Evolutionary conservation across 2,329 filamentous ascomycete genomes (phyloP), one percentile per base, ranked within the genome.

Genomic region (Pyricularia pennisetigena): DNA sequence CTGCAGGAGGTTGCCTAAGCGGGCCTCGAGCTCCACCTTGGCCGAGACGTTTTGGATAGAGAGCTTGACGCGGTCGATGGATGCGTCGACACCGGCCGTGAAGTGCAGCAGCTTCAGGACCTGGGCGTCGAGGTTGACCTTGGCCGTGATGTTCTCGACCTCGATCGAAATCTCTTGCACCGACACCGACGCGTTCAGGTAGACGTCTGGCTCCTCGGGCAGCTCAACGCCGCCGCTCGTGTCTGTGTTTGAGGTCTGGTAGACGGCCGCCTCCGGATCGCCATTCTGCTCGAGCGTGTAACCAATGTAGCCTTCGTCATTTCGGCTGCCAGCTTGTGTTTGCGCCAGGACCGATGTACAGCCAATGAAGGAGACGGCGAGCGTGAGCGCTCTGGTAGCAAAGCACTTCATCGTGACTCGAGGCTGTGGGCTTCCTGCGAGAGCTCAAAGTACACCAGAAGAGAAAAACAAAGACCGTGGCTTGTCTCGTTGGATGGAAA

Each of bases 41-140:
- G 86, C 86, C 32, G 78, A 82, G 68, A 88, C 82, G 70, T 88
- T 85, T 73, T 87, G 81, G 73, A 88, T 88, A 20, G 78, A 78
- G 12, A 88, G 79, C 61, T 79, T 75, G 63, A 89, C 86, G 65
- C 82, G 79, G 72, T 86, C 82, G 77, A 88, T 85, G 66, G 80
- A 83, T 2, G 84, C 80, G 73, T 86, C 83, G 54, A 89, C 86
- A 64, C 86, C 86, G 2, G 86, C 86, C 71, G 83, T 86, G 80
- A 88, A 87, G 68, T 82, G 78, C 63, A 88, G 81, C 63, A 88
- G 79, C 70, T 82, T 81, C 59, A 88, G 79, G 10, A 88, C 85
- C 74, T 86, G 82, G 5, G 84, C 85, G 70, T 86, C 84, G 35
- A 87, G 79, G 73, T 86, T 88, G 75, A 87, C 81, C 73, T 87